A percentile compares a stretch with the other conserved stretches of the same genome.
Evolutionary conservation across 2,329 filamentous ascomycete genomes (phyloP).

Genomic region (Neofusicoccum parvum): DNA sequence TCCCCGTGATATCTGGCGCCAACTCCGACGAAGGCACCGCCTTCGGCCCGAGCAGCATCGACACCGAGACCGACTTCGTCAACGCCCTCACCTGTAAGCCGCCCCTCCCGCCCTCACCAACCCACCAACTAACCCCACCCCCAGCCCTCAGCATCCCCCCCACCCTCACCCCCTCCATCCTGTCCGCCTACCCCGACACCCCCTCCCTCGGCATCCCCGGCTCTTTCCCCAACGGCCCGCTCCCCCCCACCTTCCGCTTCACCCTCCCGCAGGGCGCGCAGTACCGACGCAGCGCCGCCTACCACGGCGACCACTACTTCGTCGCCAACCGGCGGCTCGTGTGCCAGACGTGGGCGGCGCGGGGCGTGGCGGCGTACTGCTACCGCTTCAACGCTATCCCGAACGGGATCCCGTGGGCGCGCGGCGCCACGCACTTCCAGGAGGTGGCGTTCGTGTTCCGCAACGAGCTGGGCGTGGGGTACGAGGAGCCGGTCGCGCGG

Average conservation of each 20-base stretch:
- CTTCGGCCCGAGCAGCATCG: conserved; percentile 57
- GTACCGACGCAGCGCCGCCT: conserved; percentile 57
- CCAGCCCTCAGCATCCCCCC: too few relatives aligned
- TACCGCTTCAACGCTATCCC: conserved; percentile 64
- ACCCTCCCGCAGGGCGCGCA: conserved; percentile 28
- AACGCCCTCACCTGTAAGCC: conserved; percentile 31
- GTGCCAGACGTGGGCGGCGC: conserved; percentile 31
- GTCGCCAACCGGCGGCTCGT: conserved; percentile 58
- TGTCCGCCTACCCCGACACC: neutral
- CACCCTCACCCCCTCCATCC: conserved; percentile 30
- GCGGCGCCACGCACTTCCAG: conserved; percentile 57
- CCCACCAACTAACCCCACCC: too few relatives aligned
- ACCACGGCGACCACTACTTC: conserved; percentile 56
- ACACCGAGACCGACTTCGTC: conserved; percentile 57
- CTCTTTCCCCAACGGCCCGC: neutral
- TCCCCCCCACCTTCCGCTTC: neutral
- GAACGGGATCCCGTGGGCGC: conserved; percentile 34
- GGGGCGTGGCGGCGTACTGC: conserved; percentile 52
- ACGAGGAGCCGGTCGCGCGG: conserved; percentile 34
- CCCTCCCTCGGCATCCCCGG: conserved; percentile 6
- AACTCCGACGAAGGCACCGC: conserved; percentile 67
- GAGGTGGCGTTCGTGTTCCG: conserved; percentile 52
- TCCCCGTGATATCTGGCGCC: conserved; percentile 64
- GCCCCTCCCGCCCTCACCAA: too few relatives aligned
- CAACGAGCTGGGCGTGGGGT: conserved; percentile 48